Evolutionary conservation across 306 rosid species (phyloP), one percentile per base, ranked within the genome.

Genomic region (Acmispon strigosus): DNA sequence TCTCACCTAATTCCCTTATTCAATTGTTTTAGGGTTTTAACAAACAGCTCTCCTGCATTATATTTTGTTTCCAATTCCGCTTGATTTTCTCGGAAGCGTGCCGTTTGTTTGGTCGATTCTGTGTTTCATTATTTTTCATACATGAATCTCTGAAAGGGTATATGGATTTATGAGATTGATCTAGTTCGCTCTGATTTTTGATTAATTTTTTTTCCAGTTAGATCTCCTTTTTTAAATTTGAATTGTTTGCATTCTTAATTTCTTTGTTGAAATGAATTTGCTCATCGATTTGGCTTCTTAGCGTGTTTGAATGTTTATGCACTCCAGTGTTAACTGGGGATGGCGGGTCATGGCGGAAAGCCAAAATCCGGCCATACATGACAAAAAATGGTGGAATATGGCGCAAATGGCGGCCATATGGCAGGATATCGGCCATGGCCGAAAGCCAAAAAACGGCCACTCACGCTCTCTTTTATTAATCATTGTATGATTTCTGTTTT

Each of bases 1-100:
- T 56, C 44, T 73, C 74, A 43, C 16, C 22, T 41, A 49, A 3
- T 27, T 27, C 44, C 44, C 72, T 43, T 34, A 32, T 60, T 62
- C 3, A 0, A 45, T 44, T 52, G 2, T 49, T 47, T 74, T 74
- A 63, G 80, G 78, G 86, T 78, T 82, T 70, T 20, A 3, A 10
- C 36, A 27, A 13, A 44, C 66, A 45, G 16, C 32, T 72, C 27
- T 36, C 17, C 10, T 39, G 41, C 61, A 52, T 17, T 42, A 6
- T 24, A 32, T 58, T 15, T 66, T 41, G 14, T 60, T 80, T 29
- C 5, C 17, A 4, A 51, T 27, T 66, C 51, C 4, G 7, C 42
- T 11, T 48, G 59, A 4, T 45, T 62, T 62, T 45, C 34, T 15
- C 6, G 24, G 24, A 22, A 22, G 24, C 3, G 24, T 22, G 3